Evolutionary conservation across 192 early-diverging fungal species (phyloP), one percentile per base, ranked within the genome.

Genomic region (Cetraspora pellucida): DNA sequence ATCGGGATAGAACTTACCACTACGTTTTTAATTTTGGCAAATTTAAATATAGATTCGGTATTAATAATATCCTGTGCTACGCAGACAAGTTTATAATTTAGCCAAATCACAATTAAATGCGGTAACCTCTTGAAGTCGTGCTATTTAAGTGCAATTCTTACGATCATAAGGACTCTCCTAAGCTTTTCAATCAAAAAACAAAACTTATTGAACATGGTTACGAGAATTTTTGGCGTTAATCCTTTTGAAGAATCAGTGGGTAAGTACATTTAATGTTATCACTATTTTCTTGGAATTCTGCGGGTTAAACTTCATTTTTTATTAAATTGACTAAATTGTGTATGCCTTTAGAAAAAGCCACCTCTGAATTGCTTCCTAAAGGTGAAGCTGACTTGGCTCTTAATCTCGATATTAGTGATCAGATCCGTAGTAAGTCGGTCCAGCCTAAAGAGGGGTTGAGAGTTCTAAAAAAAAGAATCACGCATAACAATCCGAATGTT

Each of bases 401-500:
- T 2, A 90, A 91, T 72, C 86, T 98, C 46, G 96, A 98, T 75
- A 95, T 99, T 80, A 92, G 91, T 55, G 98, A 99, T 86, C 90
- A 92, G 81, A 90, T 99, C 71, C 92, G 96, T 73, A 90, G 92
- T 78, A 97, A 97, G 82, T 85, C 90, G 69, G 87, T 89, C 25
- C 78, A 87, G 27, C 83, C 95, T 75, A 94, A 94, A 79, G 87
- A 93, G 13, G 93, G 92, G 9, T 87, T 89, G 60, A 82, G 84
- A 25, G 83, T 90, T 21, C 87, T 99, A 47, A 96, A 94, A 77
- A 84, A 90, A 79, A 85, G 95, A 30, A 80, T 99, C 52, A 82
- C 85, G n/a, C 91, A 94, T 82, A 89, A 88, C 67, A 99, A 98
- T 79, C 97, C 97, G 21, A 98, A 98, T 79, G 97, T 97, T 11